Evolutionary conservation across 2,329 filamentous ascomycete genomes (phyloP), one percentile per base, ranked within the genome.

Genomic region (Tolypocladium endophyticum): DNA sequence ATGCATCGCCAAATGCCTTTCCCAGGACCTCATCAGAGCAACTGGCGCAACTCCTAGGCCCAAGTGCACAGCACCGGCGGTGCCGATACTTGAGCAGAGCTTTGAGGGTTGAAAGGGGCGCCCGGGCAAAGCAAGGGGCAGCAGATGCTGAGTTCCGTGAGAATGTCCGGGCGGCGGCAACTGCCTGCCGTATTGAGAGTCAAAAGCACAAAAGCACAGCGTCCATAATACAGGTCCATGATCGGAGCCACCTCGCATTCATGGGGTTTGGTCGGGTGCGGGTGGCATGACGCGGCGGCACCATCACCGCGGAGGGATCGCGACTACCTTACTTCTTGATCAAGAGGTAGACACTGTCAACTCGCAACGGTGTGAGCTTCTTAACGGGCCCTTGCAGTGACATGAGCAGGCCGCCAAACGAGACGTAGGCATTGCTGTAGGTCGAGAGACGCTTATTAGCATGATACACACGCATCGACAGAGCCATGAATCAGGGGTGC

Each of bases 331-430:
- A 65, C 43, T 95, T 96, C 85, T 97, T 99, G 67, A 96, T 80
- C 62, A 97, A 82, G 62, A 99, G 83, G 73, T 99, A 99, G 64
- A 95, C 86, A 71, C 96, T 88, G 73, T 99, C 94, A 69, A 97
- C 93, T 68, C 92, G 86, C 70, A 99, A 77, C 35, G 92, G 89
- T 39, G 89, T 95, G 63, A 99, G 84, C 79, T 96, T 97, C 81
- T 94, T 95, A 75, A 96, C 94, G 2, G 94, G 94, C 7, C 95
- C 94, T 69, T 96, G 89, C 59, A 99, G 82, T 68, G 88, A 91
- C 77, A 97, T 87, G 68, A 99, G 77, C 64, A 99, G 79, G 9
- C 94, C 94, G 55, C 94, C 94, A 69, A 97, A 99, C 1, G 92
- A 96, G 67, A 95, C 83, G 75, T 93, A 99, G 35, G 92, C 90